Base-by-base conservation (phyloP, 192 early-diverging fungal genomes). In the Backusella parvicylindrica region DNA sequence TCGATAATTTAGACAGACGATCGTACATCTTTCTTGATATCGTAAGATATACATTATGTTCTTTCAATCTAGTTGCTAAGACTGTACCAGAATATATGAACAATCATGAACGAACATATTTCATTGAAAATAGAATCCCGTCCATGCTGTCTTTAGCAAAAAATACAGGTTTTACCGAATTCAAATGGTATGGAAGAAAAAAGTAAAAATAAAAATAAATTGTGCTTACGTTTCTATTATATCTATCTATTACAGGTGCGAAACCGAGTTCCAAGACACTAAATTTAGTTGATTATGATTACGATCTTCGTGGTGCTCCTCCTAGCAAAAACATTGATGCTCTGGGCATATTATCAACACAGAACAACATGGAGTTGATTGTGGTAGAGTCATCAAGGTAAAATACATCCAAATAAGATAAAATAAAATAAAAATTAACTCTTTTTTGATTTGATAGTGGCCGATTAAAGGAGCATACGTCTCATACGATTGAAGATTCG, bases 351-450 rank as follows among this genome's bases (percentile, higher is more conserved):
- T 47, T 71, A 12, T 43, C 36, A 71, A 35, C 70, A 49, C 30
- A n/a, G 70, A 71, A 53, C 43, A 71, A 71, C 43, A 71, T 71
- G 70, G 70, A 71, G 30, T 21, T 50, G 16, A 53, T 71, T n/a
- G 31, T 71, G 36, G 28, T 71, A 7, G 49, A 71, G 53, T 23
- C 49, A 21, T 71, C 70, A 28, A 71, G 31, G 70, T 70, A 53
- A 41, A 18, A 23, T 63, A 63, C 56, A 63, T 30, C 56, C 32
- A 65, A 65, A 65, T 65, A 63, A 41, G 47, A 21, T 21, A 50
- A 50, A 50, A 50, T 50, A 21, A 65, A 65, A 65, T 63, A 63
- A 35, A 35, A 65, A 21, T 36, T 65, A 35, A n/a, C 64, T 65
- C 32, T n/a, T 65, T 65, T 65, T 65, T 65, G 32, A 43, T 70